Evolutionary conservation across 176 grass and related monocot genomes (phyloP), one percentile per base, ranked within the genome.

Genomic region (Dendrocalamus sinicus): DNA sequence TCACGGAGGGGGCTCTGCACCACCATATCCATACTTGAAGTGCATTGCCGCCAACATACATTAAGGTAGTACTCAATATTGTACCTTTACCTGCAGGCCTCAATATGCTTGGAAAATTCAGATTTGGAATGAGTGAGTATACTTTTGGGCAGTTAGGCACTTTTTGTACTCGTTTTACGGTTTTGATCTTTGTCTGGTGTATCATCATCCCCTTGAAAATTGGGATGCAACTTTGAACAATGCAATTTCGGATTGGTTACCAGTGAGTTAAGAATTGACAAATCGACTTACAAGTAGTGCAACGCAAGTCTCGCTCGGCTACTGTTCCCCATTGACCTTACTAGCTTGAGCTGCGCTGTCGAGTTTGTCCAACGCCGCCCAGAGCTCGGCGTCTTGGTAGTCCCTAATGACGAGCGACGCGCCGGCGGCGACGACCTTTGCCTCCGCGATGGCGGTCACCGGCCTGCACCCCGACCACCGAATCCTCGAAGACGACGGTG

Each of bases 401-500:
- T 94, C 88, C 70, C 86, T 92, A 78, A 94, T 88, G 30, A 93
- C 90, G 41, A 95, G 85, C 1, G 80, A 75, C 4, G 91, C 96
- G 51, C 91, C 96, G 8, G 87, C 77, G n/a, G 88, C 78, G 2
- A 65, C 10, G 11, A 95, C 75, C 51, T 73, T 89, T 15, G 73
- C 73, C 89, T 95, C 91, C 3, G 78, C 87, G 7, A 94, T 52
- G 43, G 89, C 91, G 47, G 94, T 32, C 40, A 98, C 93, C 0
- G 9, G 96, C 91, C 73, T 91, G 88, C 20, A 95, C 58, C 9
- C 90, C 93, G 9, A 64, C 47, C 7, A 90, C 86, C 0, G 96
- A 98, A 54, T 95, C 96, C 90, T 98, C 93, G 12, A 95, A 94
- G 76, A 95, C 73, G 20, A 98, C 0, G 3, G 93, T 19, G 13